Percentiles rank a stretch among this genome's conserved stretches.
These are phyloP conservation scores for Xylariomycetidae sp. DNA, from an alignment of 2,329 filamentous ascomycete genomes.

Conservation along the genomic window DNA sequence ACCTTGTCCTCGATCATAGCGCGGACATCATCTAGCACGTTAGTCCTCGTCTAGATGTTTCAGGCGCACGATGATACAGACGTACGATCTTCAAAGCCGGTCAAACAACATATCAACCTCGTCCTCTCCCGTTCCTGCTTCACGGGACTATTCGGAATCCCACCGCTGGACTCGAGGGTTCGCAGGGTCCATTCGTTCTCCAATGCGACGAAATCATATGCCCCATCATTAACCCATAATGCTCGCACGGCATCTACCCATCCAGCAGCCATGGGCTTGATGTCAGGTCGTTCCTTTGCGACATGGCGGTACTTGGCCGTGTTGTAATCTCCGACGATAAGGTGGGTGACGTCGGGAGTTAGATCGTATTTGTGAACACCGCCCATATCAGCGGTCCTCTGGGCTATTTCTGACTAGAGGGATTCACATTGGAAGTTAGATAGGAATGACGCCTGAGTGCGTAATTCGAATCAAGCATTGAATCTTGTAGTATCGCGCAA, in stretches of 20 bases:
- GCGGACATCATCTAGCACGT: constrained; percentile 63
- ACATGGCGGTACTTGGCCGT: constrained; percentile 96
- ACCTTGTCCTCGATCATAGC: constrained; percentile 66
- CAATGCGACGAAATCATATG: constrained; percentile 66
- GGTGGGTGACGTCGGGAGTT: constrained; percentile 92
- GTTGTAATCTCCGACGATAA: constrained; percentile 83
- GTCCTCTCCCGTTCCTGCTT: constrained; percentile 29
- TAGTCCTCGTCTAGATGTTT: too few species aligned
- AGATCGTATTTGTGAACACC: constrained; percentile 85
- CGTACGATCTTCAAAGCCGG: constrained; percentile 51
- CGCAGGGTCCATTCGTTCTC: constrained; percentile 63
- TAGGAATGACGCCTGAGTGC: too few species aligned
- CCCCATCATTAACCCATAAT: constrained; percentile 74
- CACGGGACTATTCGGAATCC: constrained; percentile 26
- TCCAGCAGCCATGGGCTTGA: constrained; percentile 73
- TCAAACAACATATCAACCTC: constrained; percentile 49
- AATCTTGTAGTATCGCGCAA: too few species aligned
- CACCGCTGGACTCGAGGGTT: constrained; percentile 53
- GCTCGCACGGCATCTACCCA: constrained; percentile 80
- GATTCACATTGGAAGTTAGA: background rate
- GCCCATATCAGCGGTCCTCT: constrained; percentile 73
- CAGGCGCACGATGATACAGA: too few species aligned
- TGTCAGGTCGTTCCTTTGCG: constrained; percentile 80
- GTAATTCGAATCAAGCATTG: too few species aligned
- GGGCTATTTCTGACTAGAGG: constrained; percentile 49